Evolutionary conservation across 2,329 filamentous ascomycete genomes (phyloP).

Genomic region (Epichloe sp.): DNA sequence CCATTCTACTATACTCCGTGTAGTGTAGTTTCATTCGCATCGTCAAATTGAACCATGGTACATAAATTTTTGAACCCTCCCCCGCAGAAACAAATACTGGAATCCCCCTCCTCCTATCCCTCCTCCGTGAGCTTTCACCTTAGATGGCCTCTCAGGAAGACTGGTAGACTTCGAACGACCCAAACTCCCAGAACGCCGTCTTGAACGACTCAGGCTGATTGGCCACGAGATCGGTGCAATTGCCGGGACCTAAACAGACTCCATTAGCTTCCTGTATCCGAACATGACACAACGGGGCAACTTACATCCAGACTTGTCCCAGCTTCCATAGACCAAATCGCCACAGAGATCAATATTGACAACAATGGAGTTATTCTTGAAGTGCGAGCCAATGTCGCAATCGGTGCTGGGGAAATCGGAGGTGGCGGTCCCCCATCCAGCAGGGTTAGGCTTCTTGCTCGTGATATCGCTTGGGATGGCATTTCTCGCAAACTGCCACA

Average conservation of each 20-base stretch:
- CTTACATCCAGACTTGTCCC: slow-evolving; percentile 32
- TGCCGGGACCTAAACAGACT: slow-evolving; percentile 31
- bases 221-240: slow-evolving; percentile 44
- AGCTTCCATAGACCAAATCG: slow-evolving; percentile 34
- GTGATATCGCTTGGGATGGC: slow-evolving; percentile 39
- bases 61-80: too few species aligned
- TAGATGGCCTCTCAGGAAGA: not conserved
- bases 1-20: too few species aligned
- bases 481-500: slow-evolving; percentile 44
- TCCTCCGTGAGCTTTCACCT: too few species aligned
- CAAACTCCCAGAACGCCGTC: slow-evolving; percentile 54
- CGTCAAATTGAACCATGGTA: too few species aligned
- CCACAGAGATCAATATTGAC: slow-evolving; percentile 55
- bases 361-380: slow-evolving; percentile 52
- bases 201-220: slow-evolving; percentile 41
- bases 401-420: slow-evolving; percentile 53
- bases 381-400: slow-evolving; percentile 46
- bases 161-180: slow-evolving; percentile 43
- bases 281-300: too few species aligned
- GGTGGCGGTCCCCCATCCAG: slow-evolving; percentile 45
- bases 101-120: too few species aligned
- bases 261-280: not conserved
- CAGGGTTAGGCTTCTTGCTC: slow-evolving; percentile 40
- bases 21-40: too few species aligned
- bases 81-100: too few species aligned